Base-by-base conservation (phyloP, 495 filamentous ascomycete species). In the Penicillium atrosanguineum region DNA sequence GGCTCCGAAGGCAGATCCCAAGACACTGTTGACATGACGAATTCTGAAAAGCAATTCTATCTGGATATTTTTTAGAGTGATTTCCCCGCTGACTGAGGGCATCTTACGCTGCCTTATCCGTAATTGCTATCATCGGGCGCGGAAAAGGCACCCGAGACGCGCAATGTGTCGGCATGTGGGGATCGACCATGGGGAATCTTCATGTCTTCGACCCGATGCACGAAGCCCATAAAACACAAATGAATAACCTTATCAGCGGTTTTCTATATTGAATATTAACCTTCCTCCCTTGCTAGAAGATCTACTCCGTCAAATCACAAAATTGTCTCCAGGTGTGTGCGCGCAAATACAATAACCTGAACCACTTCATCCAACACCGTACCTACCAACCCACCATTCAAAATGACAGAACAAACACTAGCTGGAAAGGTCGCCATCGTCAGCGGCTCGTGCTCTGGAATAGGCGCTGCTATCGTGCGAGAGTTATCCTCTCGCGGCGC, bases 401-500 rank as follows among this genome's bases (percentile, higher is more conserved):
- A 14, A 12, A 61, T 65, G 62, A 16, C 48, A 15, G 34, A 49
- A 7, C 59, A 60, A 49, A 57, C 59, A 28, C 63, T 85, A 8
- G 60, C 59, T 18, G 79, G 78, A 18, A 73, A 72, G 46, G 63
- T 70, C 14, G 72, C 72, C 51, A 59, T 76, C 6, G 57, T 76
- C 29, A 74, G 62, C 20, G 72, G 70, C 31, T 65, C 69, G 23
- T 61, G 60, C 9, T 66, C 68, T 1, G 72, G 72, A 15, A 74
- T 74, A 25, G 72, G 72, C n/a, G 59, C 59, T 1, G 71, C 57
- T 11, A 72, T 74, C 20, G 69, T 69, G 5, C 56, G 67, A 8
- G 64, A 71, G 40, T 62, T 75, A 8, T 62, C 68, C 49, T 63
- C 65, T 1, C 79, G 78, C 59, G 83, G 81, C 4, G 68, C 68